Evolutionary conservation across 208 protist genomes (phyloP).

Genomic region (Wallacemonas sp.): DNA sequence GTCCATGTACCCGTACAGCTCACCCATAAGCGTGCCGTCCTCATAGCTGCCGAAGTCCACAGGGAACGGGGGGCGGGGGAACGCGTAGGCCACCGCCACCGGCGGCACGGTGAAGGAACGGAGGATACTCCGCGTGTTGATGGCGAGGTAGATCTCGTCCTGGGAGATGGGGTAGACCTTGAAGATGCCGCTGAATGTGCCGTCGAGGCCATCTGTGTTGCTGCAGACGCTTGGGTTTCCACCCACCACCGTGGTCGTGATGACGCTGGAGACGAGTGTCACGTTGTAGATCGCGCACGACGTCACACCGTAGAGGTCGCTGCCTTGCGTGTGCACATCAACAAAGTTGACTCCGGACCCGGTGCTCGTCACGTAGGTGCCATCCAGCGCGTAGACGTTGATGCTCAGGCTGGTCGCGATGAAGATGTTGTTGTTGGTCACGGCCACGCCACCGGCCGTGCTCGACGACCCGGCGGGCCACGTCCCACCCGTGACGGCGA

Average conservation of each 20-base stretch:
- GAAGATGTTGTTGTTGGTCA: constrained; percentile 26
- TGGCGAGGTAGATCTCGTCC: constrained; percentile 55
- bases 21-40: constrained; percentile 4
- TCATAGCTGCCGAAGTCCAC: constrained; percentile 27
- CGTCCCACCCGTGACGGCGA: background rate
- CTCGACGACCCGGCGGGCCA: background rate
- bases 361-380: background rate
- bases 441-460: constrained; percentile 16
- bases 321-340: background rate
- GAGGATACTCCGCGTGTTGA: constrained; percentile 23
- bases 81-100: constrained; percentile 18
- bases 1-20: constrained; percentile 20
- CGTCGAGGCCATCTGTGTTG: constrained; percentile 30
- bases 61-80: constrained; percentile 48
- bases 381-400: constrained; percentile 29
- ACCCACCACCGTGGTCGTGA: constrained; percentile 14
- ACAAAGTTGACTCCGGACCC: constrained; percentile 16
- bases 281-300: constrained; percentile 29
- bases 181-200: constrained; percentile 36
- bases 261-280: background rate
- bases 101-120: constrained; percentile 40
- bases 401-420: constrained; percentile 18
- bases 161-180: constrained; percentile 39
- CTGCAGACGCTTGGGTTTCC: constrained; percentile 1
- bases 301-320: constrained; percentile 23